Base-by-base conservation (phyloP, 2,329 filamentous ascomycete genomes). In the Diaporthe nobilis region DNA sequence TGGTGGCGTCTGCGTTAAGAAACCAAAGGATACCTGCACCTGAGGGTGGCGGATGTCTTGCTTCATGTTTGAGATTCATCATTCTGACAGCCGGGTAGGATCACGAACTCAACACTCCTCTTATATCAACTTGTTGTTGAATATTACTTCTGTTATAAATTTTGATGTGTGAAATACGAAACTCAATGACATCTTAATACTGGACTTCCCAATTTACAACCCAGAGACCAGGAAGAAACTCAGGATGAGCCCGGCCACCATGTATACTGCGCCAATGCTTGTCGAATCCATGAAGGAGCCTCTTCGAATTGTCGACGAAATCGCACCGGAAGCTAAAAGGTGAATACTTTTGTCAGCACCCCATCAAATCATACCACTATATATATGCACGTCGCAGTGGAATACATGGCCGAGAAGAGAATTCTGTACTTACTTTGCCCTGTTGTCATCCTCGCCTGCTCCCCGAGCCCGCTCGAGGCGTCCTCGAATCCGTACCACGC, bases 1-100 rank as follows among this genome's bases (percentile, higher is more conserved):
- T 75, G 82, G 80, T 6, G 86, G 86, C 0, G 77, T 87, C 44
- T 88, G 86, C 68, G 78, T 83, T 20, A 4, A 44, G 44, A 53
- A 44, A 17, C 12, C 42, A 20, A n/a, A 17, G 2, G 31, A 22
- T 10, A 42, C 4, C 7, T 70, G 49, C 31, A 34, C 39, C 12
- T 67, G 44, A 49, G 25, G 37, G 5, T 75, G 25, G n/a, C 39
- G 20, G 37, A 6, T 28, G 15, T 37, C 2, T 6, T 25, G 57
- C 2, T 10, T 25, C 13, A 12, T 7, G 7, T 37, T n/a, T 13
- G 20, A 37, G 8, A 28, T 3, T 28, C 12, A 3, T 37, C 55
- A 37, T 9, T 49, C 9, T 15, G 49, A 25, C 2, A 28, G 6
- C 44, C 28, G 9, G 5, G 17, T 22, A 4, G 3, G 15, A 6